Conservation (phyloP, 169 alveolate species). For the Amoebophrya sp. region DNA sequence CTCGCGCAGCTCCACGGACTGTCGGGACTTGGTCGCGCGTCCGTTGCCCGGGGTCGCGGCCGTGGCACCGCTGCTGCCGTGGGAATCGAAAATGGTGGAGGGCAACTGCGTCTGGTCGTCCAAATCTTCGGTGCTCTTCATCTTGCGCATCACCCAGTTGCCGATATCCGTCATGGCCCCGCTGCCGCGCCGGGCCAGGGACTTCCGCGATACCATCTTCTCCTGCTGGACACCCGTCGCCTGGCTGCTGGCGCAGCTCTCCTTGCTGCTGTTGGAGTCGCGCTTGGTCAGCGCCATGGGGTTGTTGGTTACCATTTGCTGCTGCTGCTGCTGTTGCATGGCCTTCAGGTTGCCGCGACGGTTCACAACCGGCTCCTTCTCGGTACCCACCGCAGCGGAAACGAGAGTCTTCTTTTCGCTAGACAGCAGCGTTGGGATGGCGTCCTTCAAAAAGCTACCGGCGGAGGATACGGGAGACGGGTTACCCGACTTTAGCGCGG, state of each 20-base stretch:
- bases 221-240: too few species aligned
- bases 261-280: background rate
- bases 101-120: background rate
- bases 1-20: background rate
- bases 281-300: too few species aligned
- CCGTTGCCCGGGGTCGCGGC: too few species aligned
- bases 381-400: background rate
- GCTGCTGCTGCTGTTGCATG: background rate
- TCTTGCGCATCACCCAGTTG: background rate
- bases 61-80: too few species aligned
- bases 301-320: too few species aligned
- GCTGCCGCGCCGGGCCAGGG: background rate
- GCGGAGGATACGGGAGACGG: background rate
- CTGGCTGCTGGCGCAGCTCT: background rate
- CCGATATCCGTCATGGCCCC: background rate
- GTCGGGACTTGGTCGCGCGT: background rate
- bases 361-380: background rate
- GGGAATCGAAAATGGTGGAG: background rate
- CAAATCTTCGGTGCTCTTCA: background rate
- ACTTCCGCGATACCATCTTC: background rate
- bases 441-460: background rate
- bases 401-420: background rate
- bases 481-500: too few species aligned
- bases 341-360: background rate
- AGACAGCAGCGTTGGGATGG: background rate